Base-by-base conservation (phyloP, 371 early-diverging fungal genomes). In the Mucor plumbeus region DNA sequence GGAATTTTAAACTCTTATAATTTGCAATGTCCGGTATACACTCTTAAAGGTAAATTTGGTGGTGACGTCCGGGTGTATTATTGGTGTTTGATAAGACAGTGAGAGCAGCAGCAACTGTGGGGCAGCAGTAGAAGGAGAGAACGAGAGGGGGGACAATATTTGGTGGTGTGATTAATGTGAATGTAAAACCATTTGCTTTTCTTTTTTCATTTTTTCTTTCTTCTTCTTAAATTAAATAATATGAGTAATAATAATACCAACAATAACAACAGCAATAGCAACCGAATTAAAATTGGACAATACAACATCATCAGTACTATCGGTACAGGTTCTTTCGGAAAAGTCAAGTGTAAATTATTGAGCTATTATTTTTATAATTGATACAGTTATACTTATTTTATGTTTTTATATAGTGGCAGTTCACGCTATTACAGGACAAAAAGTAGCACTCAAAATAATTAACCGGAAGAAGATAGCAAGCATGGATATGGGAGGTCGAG, bases 381-480 rank as follows among this genome's bases (percentile, higher is more conserved):
- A 26, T 3, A 14, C 26, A n/a, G 11, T 1, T 34, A 35, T 33
- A 17, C 6, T 33, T 40, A 33, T 21, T 57, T 69, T 31, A 60
- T 34, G n/a, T 47, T 17, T 17, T 63, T 50, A 7, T 33, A 47
- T 81, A 97, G 98, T 96, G 76, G 99, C 97, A 14, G 93, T 94
- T 26, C 99, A 98, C 74, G 86, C 92, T 26, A 86, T 91, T 61
- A 96, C 98, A 7, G 92, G 94, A 34, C 95, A 95, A 70, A 93
- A 92, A 68, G 99, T 98, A 7, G 99, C 99, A n/a, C 83, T 98
- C 54, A 98, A 98, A 77, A 91, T 97, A 66, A 94, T 98, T 61
- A 96, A 96, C 74, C 85, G 94, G 63, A 87, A 91, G 69, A 92
- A 92, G 75, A 93, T 98, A 34, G 92, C 93, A 13, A 93, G 90